Evolutionary conservation across 305 asterid genomes (phyloP).

Genomic region (Plantago coronopus): DNA sequence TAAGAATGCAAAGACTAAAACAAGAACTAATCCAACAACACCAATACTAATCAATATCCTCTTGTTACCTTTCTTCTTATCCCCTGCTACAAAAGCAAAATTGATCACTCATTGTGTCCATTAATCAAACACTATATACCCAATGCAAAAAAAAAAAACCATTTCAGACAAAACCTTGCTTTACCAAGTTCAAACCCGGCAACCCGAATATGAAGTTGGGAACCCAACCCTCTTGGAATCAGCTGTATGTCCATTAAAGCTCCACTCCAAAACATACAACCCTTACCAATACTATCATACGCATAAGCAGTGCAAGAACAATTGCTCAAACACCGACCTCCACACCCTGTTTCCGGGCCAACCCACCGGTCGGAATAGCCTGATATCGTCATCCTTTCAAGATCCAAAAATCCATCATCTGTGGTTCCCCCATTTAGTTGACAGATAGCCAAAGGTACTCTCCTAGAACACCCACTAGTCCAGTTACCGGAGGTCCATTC

Average conservation of each 20-base stretch:
- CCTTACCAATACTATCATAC: slow-evolving; percentile 27
- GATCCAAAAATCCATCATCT: slow-evolving; percentile 43
- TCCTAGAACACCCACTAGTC: slow-evolving; percentile 43
- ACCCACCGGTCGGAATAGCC: slow-evolving; percentile 31
- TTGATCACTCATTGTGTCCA: background rate
- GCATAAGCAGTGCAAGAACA: slow-evolving; percentile 63
- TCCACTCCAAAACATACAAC: slow-evolving; percentile 49
- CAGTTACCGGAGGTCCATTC: slow-evolving; percentile 46
- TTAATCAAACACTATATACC: background rate
- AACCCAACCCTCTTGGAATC: slow-evolving; percentile 30
- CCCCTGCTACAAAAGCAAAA: slow-evolving; percentile 24
- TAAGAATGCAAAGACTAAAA: slow-evolving; percentile 25
- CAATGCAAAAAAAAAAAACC: background rate
- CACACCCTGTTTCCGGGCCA: slow-evolving; percentile 33
- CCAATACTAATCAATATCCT: slow-evolving; percentile 23
- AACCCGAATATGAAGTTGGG: slow-evolving; percentile 47
- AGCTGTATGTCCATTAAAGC: slow-evolving; percentile 38
- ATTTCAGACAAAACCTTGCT: no score
- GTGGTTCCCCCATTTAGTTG: slow-evolving; percentile 14
- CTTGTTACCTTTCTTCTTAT: slow-evolving; percentile 25
- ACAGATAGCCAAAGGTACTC: slow-evolving; percentile 30
- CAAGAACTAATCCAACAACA: slow-evolving; percentile 23
- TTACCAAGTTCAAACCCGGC: slow-evolving; percentile 50
- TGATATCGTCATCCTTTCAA: slow-evolving; percentile 36
- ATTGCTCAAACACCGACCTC: slow-evolving; percentile 34